phyloP scores from a whole-genome alignment of 1,139 yeast species.

The Candida frijolesensis region DNA sequence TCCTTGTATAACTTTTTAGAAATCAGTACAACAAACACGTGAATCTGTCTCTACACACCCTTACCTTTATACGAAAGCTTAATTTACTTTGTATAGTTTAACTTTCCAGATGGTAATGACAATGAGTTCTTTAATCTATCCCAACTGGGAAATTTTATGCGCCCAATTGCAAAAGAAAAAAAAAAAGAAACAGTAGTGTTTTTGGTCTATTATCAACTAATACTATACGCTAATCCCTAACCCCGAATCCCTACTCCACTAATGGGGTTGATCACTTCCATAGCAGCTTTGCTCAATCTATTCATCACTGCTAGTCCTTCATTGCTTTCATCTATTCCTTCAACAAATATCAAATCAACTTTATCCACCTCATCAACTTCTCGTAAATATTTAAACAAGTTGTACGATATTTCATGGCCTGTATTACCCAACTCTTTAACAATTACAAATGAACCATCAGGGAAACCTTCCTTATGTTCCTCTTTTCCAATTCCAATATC shows the following conservation, averaged over 20 bases:
- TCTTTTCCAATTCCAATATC: constrained; percentile 16
- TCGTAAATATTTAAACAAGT: constrained; percentile 70
- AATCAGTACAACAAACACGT: too few relatives aligned
- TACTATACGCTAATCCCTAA: background rate
- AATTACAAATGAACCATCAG: constrained; percentile 21
- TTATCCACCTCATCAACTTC: constrained; percentile 62
- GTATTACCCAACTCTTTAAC: constrained; percentile 56
- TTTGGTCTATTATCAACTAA: background rate
- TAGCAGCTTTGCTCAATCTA: constrained; percentile 83
- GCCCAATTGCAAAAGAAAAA: too few relatives aligned
- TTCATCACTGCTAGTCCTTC: constrained; percentile 97
- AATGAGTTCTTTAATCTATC: too few relatives aligned
- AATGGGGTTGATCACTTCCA: constrained; percentile 36
- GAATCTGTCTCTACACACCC: too few relatives aligned
- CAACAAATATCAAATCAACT: constrained; percentile 70
- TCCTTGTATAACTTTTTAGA: too few relatives aligned
- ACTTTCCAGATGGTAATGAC: too few relatives aligned
- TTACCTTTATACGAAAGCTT: too few relatives aligned
- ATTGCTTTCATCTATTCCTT: constrained; percentile 66
- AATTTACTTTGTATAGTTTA: too few relatives aligned
- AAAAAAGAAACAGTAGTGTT: too few relatives aligned
- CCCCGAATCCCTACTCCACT: too few relatives aligned
- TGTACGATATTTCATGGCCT: constrained; percentile 69
- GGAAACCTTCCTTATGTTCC: background rate
- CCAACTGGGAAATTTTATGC: too few relatives aligned